Evolutionary conservation across 176 grass and related monocot species (phyloP).

Genomic region (Musa troglodytarum): DNA sequence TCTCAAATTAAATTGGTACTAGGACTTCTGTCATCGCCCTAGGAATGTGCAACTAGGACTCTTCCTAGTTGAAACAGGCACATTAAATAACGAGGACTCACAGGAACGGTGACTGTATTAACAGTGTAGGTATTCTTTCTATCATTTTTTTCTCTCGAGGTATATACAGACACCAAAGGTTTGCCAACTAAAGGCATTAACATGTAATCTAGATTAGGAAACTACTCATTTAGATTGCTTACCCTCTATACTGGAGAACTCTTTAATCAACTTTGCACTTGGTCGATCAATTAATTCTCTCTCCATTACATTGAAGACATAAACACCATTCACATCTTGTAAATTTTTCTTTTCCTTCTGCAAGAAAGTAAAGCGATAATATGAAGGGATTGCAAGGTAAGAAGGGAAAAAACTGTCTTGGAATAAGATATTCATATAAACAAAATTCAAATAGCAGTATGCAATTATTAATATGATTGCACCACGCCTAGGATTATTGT

Average conservation of each 20-base stretch:
- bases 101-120: background rate
- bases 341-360: slow-evolving; percentile 98
- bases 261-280: slow-evolving; percentile 81
- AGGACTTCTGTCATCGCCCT: background rate
- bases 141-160: background rate
- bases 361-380: slow-evolving; percentile 15
- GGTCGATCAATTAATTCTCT: slow-evolving; percentile 73
- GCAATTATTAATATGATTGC: no score
- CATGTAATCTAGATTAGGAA: background rate
- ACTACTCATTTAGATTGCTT: slow-evolving; percentile 1
- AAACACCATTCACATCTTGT: slow-evolving; percentile 74
- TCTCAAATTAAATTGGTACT: no score
- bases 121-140: background rate
- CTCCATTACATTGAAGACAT: slow-evolving; percentile 73
- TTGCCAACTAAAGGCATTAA: background rate
- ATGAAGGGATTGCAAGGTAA: background rate
- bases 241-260: slow-evolving; percentile 75
- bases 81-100: background rate
- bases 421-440: slow-evolving; percentile 2
- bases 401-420: slow-evolving; percentile 2
- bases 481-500: no score
- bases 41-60: background rate
- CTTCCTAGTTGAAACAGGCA: background rate
- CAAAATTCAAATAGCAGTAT: no score
- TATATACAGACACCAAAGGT: background rate